A percentile compares a stretch with the other conserved stretches of the same genome.
Evolutionary conservation across 2,329 filamentous ascomycete genomes (phyloP).

Genomic region (Tricladium varicosporioides): DNA sequence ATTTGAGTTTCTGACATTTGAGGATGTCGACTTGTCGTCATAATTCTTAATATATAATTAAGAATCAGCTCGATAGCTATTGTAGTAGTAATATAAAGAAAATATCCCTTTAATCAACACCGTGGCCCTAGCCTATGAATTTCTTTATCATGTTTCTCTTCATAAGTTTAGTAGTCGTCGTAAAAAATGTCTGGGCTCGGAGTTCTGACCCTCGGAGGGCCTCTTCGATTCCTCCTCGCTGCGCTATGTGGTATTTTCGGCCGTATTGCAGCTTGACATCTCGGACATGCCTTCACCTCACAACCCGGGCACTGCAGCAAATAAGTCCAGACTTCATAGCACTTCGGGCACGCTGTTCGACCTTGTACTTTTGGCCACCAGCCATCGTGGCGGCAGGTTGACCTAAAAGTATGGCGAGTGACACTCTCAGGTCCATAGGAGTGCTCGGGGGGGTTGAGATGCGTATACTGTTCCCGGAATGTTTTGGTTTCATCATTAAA

Average conservation of each 20-base stretch:
- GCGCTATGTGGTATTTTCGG: slow-evolving; percentile 4
- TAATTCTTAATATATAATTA: too few species aligned
- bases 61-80: too few species aligned
- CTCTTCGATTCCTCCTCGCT: neutral
- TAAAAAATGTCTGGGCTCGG: too few species aligned
- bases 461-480: neutral
- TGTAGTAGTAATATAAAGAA: too few species aligned
- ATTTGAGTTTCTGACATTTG: too few species aligned
- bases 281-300: slow-evolving; percentile 21
- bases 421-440: neutral
- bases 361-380: slow-evolving; percentile 26
- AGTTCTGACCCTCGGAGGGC: neutral
- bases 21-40: too few species aligned
- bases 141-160: too few species aligned
- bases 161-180: too few species aligned
- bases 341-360: slow-evolving; percentile 16
- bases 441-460: neutral
- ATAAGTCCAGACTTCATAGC: slow-evolving; percentile 17
- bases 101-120: too few species aligned
- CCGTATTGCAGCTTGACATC: slow-evolving; percentile 19
- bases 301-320: slow-evolving; percentile 24
- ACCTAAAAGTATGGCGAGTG: neutral
- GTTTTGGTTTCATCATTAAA: neutral
- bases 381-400: slow-evolving; percentile 17
- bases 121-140: too few species aligned